Evolutionary conservation across 345 rosid species (phyloP), one percentile per base, ranked within the genome.

Genomic region (Cochlearia excelsa): DNA sequence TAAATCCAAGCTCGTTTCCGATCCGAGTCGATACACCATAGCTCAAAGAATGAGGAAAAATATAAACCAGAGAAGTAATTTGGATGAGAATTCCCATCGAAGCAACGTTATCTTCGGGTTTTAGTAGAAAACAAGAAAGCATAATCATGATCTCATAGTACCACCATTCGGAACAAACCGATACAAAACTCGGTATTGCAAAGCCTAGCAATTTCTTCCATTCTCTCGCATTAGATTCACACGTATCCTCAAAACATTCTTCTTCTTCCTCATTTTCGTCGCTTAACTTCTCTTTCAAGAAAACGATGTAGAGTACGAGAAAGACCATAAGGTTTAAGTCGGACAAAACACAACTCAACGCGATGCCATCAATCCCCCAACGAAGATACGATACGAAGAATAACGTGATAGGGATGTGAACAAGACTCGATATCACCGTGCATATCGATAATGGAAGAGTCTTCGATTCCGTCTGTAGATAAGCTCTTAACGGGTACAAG

Each of bases 101-200:
- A 8, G 95, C 91, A 1, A 90, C 88, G 0, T 91, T 85, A 55
- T 87, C 86, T 77, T 68, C 79, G 1, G 95, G 97, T 47, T 87
- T 80, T 28, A 77, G 34, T 44, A 90, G 55, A 51, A 85, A 45
- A 2, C 97, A 95, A 59, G 94, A 85, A 0, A 90, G 75, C 60
- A 87, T 54, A 48, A 84, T 87, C 96, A 90, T 90, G 74, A 87
- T 85, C 52, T 90, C 97, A 9, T 90, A 90, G 93, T 95, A 90
- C 97, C 97, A 90, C 96, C 97, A 90, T 75, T 90, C 97, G 6
- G 88, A 74, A 73, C 96, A 90, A 35, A 90, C 96, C 0, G 97
- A 90, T 31, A 88, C 66, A 63, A 95, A 90, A 69, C 96, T 88
- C 11, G 97, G 97, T 52, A 90, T 72, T 0, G 97, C 79, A 75